Percentiles rank a stretch among this genome's conserved stretches.
Evolutionary conservation across 2,329 filamentous ascomycete species (phyloP).

Genomic region (Calonectria multiphialidica): DNA sequence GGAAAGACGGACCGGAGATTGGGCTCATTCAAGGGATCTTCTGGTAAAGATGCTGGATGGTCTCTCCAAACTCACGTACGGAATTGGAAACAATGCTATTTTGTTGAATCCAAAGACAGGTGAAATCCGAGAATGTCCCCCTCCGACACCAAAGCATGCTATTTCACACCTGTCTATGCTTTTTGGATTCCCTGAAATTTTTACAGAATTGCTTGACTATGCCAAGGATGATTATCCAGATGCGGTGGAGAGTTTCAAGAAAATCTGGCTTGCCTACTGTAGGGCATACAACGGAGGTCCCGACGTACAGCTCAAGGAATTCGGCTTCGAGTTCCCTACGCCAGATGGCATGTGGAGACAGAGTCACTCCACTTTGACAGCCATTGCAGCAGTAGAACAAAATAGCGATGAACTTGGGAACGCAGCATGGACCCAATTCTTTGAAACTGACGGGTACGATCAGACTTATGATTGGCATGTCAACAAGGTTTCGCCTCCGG

Average conservation of each 20-base stretch:
- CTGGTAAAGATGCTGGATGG: slow-evolving; percentile 28
- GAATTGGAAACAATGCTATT: slow-evolving; percentile 32
- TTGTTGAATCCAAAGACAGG: slow-evolving; percentile 31
- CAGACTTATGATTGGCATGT: slow-evolving; percentile 19
- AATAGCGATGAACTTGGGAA: slow-evolving; percentile 16
- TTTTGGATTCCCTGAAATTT: slow-evolving; percentile 32
- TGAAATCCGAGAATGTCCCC: slow-evolving; percentile 32
- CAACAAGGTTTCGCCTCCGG: slow-evolving; percentile 13
- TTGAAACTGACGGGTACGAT: slow-evolving; percentile 29
- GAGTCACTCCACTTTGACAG: slow-evolving; percentile 33
- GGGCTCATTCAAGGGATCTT: slow-evolving; percentile 21
- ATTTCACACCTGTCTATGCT: slow-evolving; percentile 35
- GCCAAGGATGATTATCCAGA: slow-evolving; percentile 23
- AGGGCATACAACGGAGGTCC: slow-evolving; percentile 29
- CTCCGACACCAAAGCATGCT: slow-evolving; percentile 26
- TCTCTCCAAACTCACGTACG: slow-evolving; percentile 16
- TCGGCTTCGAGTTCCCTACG: slow-evolving; percentile 31
- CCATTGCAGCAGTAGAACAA: slow-evolving; percentile 29
- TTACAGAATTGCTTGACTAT: slow-evolving; percentile 27
- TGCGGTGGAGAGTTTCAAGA: slow-evolving; percentile 14
- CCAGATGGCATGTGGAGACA: slow-evolving; percentile 26
- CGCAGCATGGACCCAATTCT: slow-evolving; percentile 31
- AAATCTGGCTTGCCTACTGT: slow-evolving; percentile 30
- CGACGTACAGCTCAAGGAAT: slow-evolving; percentile 26
- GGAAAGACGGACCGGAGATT: slow-evolving; percentile 28